Evolutionary conservation across 805 yeast genomes (phyloP), one percentile per base, ranked within the genome.

Genomic region (Yamadazyma sp.): DNA sequence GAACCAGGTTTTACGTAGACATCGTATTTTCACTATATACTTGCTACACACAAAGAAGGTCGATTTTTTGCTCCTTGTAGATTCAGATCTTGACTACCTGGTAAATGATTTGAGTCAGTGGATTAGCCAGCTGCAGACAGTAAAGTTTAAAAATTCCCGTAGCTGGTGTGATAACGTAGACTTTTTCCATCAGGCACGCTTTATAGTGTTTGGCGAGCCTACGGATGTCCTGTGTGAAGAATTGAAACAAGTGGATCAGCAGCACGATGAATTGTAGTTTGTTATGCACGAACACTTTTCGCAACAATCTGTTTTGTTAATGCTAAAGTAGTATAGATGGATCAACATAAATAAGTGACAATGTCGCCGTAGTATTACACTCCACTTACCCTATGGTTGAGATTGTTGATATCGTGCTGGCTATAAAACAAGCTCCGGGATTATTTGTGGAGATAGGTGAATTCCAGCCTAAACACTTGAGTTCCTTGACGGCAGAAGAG

Each of bases 91-190:
- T 4, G 39, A 28, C 13, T 34, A 16, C 6, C 32, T 28, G 10
- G 7, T 20, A 4, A 21, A 12, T 10, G 17, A 40, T 8, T 17
- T 45, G 11, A 35, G 25, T 24, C 27, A 23, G 15, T 45, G 49
- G 49, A 16, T 45, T 13, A 40, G 37, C 18, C 31, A 29, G 16
- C 20, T 32, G 25, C 39, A 45, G 22, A 15, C 38, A 5, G 7
- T 14, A 11, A 31, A 37, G 20, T 40, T 37, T n/a, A 17, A 20
- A 11, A 35, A 36, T 22, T 38, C 24, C 4, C 28, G 36, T 6
- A 32, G 39, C 18, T 45, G 49, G 49, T 30, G 42, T 34, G 39
- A 15, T 21, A 10, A 22, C 10, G 21, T 38, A 14, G 25, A 27
- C 10, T 36, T 20, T 15, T 30, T 29, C 9, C 34, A 27, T 17